Evolutionary conservation across 2,329 filamentous ascomycete species (phyloP).

Genomic region (Aspergillus chevalieri): DNA sequence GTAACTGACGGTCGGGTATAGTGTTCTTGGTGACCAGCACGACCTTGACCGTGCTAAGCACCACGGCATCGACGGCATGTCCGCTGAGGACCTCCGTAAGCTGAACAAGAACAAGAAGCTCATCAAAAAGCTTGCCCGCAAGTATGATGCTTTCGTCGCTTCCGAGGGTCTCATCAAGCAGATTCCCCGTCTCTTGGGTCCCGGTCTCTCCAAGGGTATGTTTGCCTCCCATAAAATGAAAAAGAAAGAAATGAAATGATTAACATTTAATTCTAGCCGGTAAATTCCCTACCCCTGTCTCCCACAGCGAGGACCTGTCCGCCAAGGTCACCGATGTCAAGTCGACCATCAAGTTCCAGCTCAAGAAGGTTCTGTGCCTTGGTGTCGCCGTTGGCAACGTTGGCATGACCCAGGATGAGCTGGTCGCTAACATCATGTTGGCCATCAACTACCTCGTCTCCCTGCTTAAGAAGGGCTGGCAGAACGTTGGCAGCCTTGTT

Average conservation of each 20-base stretch:
- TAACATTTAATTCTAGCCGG: conserved; percentile 59
- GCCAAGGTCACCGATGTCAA: conserved; percentile 99
- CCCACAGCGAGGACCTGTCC: conserved; percentile 87
- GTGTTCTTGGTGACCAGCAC: conserved; percentile 87
- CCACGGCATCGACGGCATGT: conserved; percentile 97
- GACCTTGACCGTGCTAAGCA: conserved; percentile 99
- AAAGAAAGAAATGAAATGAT: conserved; percentile 5
- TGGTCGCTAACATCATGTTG: conserved; percentile 98
- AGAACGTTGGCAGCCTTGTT: conserved; percentile 99
- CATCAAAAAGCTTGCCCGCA: conserved; percentile 99
- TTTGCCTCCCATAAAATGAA: conserved; percentile 2
- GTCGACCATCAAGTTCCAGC: conserved; percentile 99
- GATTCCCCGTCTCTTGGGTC: conserved; percentile 98
- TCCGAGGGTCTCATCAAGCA: conserved; percentile 98
- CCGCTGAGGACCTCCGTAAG: conserved; percentile 98
- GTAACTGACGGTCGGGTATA: conserved; percentile 28
- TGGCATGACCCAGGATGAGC: conserved; percentile 91
- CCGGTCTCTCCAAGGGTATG: conserved; percentile 92
- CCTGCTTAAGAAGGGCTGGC: conserved; percentile 99
- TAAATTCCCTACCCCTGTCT: conserved; percentile 99
- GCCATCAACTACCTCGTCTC: conserved; percentile 99
- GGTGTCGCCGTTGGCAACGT: conserved; percentile 99
- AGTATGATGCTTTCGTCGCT: conserved; percentile 99
- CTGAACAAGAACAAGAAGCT: conserved; percentile 99
- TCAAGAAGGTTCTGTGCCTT: conserved; percentile 99